These are phyloP conservation scores for Chytriomyces confervae DNA, from an alignment of 192 early-diverging fungal species.

Conservation along the genomic window DNA sequence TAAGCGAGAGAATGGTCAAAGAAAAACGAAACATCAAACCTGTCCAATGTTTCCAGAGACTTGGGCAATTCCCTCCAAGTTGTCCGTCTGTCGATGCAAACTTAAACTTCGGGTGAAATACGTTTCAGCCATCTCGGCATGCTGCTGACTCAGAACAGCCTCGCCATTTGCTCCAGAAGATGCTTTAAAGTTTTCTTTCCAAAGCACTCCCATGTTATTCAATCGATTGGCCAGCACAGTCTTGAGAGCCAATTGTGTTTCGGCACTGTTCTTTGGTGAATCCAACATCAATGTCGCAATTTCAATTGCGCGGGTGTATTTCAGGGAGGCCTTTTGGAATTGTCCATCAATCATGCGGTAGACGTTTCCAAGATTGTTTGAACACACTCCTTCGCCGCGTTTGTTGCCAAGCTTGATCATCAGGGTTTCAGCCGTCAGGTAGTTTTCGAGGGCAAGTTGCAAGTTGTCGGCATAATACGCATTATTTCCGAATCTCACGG, in stretches of 20 bases:
- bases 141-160: neutral
- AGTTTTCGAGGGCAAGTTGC: slow-evolving; percentile 42
- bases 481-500: slow-evolving; percentile 47
- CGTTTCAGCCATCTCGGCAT: slow-evolving; percentile 13
- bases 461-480: slow-evolving; percentile 47
- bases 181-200: slow-evolving; percentile 29
- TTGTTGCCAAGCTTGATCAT: slow-evolving; percentile 42
- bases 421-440: slow-evolving; percentile 41
- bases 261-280: slow-evolving; percentile 17
- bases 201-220: slow-evolving; percentile 45
- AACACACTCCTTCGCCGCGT: slow-evolving; percentile 43
- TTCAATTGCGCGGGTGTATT: slow-evolving; percentile 39
- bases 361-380: slow-evolving; percentile 50
- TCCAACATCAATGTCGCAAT: slow-evolving; percentile 34
- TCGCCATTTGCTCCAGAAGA: neutral
- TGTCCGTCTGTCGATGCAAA: slow-evolving; percentile 37
- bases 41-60: slow-evolving; percentile 46
- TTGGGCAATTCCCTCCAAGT: slow-evolving; percentile 45
- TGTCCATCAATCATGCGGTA: slow-evolving; percentile 41
- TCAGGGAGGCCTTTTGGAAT: slow-evolving; percentile 19
- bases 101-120: slow-evolving; percentile 30
- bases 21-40: neutral
- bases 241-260: slow-evolving; percentile 14
- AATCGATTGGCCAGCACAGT: slow-evolving; percentile 39
- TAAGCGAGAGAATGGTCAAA: too few relatives aligned